Percentiles rank a stretch among this genome's conserved stretches.
Evolutionary conservation across 2,329 filamentous ascomycete genomes (phyloP).

Genomic region (Aspergillus nomiae): DNA sequence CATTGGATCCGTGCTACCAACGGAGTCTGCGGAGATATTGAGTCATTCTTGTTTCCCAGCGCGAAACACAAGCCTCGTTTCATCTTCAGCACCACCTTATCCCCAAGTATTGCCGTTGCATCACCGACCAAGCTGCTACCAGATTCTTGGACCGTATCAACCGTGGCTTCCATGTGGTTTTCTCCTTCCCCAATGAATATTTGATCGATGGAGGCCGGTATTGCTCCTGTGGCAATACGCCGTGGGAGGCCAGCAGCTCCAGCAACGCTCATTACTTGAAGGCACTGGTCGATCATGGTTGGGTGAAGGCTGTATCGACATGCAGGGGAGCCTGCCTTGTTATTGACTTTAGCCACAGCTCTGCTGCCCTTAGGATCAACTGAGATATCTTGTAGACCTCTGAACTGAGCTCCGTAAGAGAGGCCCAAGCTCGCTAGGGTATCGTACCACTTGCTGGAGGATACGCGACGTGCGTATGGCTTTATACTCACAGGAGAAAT

Average conservation of each 20-base stretch:
- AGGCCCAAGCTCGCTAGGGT: not conserved
- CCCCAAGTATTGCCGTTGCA: not conserved
- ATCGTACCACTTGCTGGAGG: not conserved
- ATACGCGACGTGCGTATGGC: not conserved
- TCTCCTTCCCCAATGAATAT: not conserved
- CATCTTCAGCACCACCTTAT: not conserved
- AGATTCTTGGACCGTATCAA: not conserved
- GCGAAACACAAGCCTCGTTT: not conserved
- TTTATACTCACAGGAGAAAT: not conserved
- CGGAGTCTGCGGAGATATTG: not conserved
- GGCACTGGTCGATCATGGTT: not conserved
- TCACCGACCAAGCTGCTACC: not conserved
- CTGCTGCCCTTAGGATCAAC: not conserved
- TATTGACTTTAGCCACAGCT: not conserved
- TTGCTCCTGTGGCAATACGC: not conserved
- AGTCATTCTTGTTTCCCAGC: no score
- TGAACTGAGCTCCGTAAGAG: not conserved
- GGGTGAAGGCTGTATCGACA: not conserved
- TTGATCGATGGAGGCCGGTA: not conserved
- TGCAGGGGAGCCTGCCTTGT: not conserved
- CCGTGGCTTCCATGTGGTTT: not conserved
- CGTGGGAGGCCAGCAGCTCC: not conserved
- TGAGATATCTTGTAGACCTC: not conserved
- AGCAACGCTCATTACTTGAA: not conserved
- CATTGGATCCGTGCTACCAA: not conserved